Evolutionary conservation across 1,139 yeast species (phyloP).

Genomic region (Hyphopichia burtonii): DNA sequence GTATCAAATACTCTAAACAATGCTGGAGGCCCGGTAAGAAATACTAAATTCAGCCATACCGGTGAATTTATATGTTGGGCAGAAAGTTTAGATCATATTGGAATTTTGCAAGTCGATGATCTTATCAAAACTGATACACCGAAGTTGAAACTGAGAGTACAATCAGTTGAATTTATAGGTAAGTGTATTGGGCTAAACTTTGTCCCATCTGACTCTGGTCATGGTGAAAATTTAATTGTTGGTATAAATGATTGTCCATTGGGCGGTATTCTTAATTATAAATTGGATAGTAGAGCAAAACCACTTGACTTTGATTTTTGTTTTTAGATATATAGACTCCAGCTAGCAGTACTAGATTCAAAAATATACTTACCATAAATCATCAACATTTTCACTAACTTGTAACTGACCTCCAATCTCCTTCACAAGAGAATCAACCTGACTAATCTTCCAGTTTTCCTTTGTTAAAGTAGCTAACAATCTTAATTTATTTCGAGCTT

Average conservation of each 20-base stretch:
- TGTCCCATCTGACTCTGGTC: slow-evolving; percentile 42
- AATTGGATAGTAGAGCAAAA: slow-evolving; percentile 33
- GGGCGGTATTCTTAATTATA: slow-evolving; percentile 57
- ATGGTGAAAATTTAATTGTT: slow-evolving; percentile 48
- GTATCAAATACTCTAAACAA: slow-evolving; percentile 2
- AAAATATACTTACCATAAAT: slow-evolving; percentile 38
- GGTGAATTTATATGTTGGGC: slow-evolving; percentile 55
- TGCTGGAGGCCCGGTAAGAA: slow-evolving; percentile 51
- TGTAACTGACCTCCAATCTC: slow-evolving; percentile 42
- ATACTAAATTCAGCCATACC: slow-evolving; percentile 47
- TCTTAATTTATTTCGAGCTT: slow-evolving; percentile 54
- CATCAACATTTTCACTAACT: slow-evolving; percentile 40
- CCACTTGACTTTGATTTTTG: slow-evolving; percentile 43
- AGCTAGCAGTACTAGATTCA: neutral
- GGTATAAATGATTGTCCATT: slow-evolving; percentile 58
- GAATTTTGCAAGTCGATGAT: slow-evolving; percentile 41
- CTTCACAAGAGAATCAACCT: slow-evolving; percentile 32
- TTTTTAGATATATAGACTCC: slow-evolving; percentile 14
- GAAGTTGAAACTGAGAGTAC: slow-evolving; percentile 31
- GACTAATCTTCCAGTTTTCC: slow-evolving; percentile 31
- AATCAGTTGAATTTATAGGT: slow-evolving; percentile 55
- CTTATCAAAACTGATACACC: slow-evolving; percentile 15
- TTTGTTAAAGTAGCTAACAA: slow-evolving; percentile 38
- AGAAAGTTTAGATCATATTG: slow-evolving; percentile 61
- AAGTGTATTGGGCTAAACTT: slow-evolving; percentile 58